Evolutionary conservation across 768 basidiomycete species (phyloP).

Genomic region (Vishniacozyma victoriae): DNA sequence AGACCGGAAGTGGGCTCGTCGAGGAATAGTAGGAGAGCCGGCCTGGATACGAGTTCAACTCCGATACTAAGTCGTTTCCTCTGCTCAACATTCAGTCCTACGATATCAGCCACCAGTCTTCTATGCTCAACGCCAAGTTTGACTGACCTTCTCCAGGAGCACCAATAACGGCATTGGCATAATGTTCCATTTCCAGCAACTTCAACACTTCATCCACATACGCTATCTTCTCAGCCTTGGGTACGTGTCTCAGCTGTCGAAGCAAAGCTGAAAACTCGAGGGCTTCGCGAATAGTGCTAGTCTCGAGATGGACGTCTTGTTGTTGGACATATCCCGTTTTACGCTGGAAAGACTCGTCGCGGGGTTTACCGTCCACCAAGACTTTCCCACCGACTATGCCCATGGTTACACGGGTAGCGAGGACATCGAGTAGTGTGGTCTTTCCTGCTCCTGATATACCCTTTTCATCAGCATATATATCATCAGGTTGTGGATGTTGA

Average conservation of each 20-base stretch:
- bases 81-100: conserved; percentile 43
- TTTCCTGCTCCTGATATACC: conserved; percentile 48
- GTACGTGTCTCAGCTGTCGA: conserved; percentile 38
- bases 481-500: no score
- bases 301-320: conserved; percentile 24
- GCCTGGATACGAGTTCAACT: conserved; percentile 50
- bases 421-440: conserved; percentile 38
- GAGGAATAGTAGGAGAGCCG: conserved; percentile 49
- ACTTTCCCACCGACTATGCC: conserved; percentile 48
- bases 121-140: conserved; percentile 2
- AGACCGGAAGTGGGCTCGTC: conserved; percentile 53
- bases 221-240: conserved; percentile 39
- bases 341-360: conserved; percentile 44
- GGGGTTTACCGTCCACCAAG: conserved; percentile 43
- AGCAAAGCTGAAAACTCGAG: conserved; percentile 45
- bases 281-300: conserved; percentile 46
- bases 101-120: neutral
- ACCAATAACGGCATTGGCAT: conserved; percentile 66
- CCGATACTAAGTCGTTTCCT: conserved; percentile 42
- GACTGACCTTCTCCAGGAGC: conserved; percentile 47
- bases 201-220: conserved; percentile 46
- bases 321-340: conserved; percentile 42
- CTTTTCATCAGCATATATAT: conserved; percentile 29
- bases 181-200: conserved; percentile 56
- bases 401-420: conserved; percentile 15